Evolutionary conservation across 306 rosid genomes (phyloP).

Genomic region (Medicago lupulina): DNA sequence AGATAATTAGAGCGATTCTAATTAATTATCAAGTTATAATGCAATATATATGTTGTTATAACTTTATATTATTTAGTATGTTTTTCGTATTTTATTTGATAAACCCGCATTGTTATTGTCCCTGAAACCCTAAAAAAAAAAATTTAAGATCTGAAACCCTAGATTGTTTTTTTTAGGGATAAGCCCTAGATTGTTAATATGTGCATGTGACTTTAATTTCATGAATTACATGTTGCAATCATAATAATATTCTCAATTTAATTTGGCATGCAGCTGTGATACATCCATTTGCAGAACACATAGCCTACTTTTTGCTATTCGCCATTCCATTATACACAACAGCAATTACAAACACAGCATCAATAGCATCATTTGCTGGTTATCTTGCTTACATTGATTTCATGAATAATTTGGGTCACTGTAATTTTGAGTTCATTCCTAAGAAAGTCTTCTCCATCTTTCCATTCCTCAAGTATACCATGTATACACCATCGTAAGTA

Average conservation of each 20-base stretch:
- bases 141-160: too few relatives aligned
- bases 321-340: constrained; percentile 60
- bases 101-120: too few relatives aligned
- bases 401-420: constrained; percentile 87
- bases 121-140: too few relatives aligned
- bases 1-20: too few relatives aligned
- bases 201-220: too few relatives aligned
- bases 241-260: neutral
- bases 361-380: constrained; percentile 47
- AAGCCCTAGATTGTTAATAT: too few relatives aligned
- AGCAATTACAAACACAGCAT: constrained; percentile 47
- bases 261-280: constrained; percentile 57
- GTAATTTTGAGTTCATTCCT: constrained; percentile 75
- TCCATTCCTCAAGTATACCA: constrained; percentile 62
- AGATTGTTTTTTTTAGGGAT: too few relatives aligned
- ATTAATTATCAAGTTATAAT: too few relatives aligned
- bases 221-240: neutral
- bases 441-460: constrained; percentile 50
- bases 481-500: constrained; percentile 81
- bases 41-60: too few relatives aligned
- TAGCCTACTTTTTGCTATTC: constrained; percentile 62
- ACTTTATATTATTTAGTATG: too few relatives aligned
- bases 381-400: constrained; percentile 61
- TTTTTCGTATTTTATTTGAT: too few relatives aligned
- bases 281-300: constrained; percentile 82